Percentiles rank a stretch among this genome's conserved stretches.
Conservation (phyloP, 2,329 filamentous ascomycete species). For the Phialophora chinensis region DNA sequence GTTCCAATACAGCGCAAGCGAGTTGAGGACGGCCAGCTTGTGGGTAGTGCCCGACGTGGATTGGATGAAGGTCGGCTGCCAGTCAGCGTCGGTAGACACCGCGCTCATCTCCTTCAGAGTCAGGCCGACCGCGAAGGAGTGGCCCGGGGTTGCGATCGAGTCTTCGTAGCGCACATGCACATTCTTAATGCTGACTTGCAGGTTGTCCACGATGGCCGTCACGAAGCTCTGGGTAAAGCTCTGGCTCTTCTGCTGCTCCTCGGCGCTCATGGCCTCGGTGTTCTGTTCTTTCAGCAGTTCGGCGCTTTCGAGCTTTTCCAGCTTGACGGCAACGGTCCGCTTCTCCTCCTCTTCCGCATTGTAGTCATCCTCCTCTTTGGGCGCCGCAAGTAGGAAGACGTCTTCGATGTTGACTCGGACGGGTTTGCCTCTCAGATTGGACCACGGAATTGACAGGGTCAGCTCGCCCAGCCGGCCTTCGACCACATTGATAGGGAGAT, state of each 20-base stretch:
- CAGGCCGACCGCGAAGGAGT: conserved; percentile 90
- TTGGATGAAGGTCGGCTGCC: conserved; percentile 95
- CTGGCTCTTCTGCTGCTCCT: conserved; percentile 97
- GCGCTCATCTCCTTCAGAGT: conserved; percentile 97
- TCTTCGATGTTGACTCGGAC: conserved; percentile 96
- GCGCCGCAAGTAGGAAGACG: conserved; percentile 92
- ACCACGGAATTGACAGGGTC: conserved; percentile 95
- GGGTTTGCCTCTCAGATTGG: conserved; percentile 90
- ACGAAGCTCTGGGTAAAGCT: conserved; percentile 95
- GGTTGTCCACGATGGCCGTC: conserved; percentile 96
- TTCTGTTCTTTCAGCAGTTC: conserved; percentile 92
- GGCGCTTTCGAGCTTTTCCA: conserved; percentile 97
- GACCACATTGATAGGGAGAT: conserved; percentile 93
- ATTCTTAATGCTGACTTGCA: conserved; percentile 97
- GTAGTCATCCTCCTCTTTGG: conserved; percentile 93
- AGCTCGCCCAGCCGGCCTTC: conserved; percentile 93
- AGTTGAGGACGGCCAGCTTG: conserved; percentile 89
- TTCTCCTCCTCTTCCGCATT: conserved; percentile 90
- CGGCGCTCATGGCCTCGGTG: conserved; percentile 88
- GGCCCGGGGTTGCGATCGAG: conserved; percentile 89
- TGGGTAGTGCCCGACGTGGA: conserved; percentile 82
- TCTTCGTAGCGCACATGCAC: conserved; percentile 99
- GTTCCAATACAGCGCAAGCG: conserved; percentile 96
- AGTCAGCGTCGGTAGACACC: conserved; percentile 91
- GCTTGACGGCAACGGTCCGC: conserved; percentile 88